Conservation (phyloP, 306 rosid genomes). For the Cucurbita argyrosperma region DNA sequence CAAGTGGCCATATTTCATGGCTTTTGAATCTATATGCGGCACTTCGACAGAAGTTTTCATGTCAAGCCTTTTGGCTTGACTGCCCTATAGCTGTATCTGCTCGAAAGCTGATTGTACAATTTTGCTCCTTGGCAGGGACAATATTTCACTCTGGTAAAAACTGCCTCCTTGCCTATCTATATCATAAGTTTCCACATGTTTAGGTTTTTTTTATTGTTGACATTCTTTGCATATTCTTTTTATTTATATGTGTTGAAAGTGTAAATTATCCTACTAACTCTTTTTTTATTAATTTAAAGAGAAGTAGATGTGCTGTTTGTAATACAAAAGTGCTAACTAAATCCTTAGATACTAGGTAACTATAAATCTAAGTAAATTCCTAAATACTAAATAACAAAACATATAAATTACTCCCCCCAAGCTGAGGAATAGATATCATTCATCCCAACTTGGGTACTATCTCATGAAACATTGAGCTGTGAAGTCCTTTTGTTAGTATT, state of each 20-base stretch:
- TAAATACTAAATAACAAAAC: too few relatives aligned
- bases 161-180: conserved; percentile 11
- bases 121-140: conserved; percentile 76
- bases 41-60: conserved; percentile 58
- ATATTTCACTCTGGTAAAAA: conserved; percentile 63
- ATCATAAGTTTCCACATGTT: neutral
- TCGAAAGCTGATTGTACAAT: conserved; percentile 77
- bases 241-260: neutral
- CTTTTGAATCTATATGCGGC: conserved; percentile 74
- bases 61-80: conserved; percentile 82
- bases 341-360: too few relatives aligned
- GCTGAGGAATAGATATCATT: too few relatives aligned
- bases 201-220: conserved; percentile 5
- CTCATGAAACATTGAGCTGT: too few relatives aligned
- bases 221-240: neutral
- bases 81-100: conserved; percentile 83
- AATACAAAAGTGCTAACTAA: too few relatives aligned
- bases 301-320: too few relatives aligned
- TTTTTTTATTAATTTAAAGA: too few relatives aligned
- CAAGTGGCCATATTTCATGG: conserved; percentile 75
- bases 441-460: too few relatives aligned
- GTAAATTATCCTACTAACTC: too few relatives aligned
- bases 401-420: too few relatives aligned
- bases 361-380: too few relatives aligned
- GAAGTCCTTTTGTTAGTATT: too few relatives aligned